A percentile compares a stretch with the other conserved stretches of the same genome.
Evolutionary conservation across 345 rosid genomes (phyloP).

Genomic region (Syzygium jambos): DNA sequence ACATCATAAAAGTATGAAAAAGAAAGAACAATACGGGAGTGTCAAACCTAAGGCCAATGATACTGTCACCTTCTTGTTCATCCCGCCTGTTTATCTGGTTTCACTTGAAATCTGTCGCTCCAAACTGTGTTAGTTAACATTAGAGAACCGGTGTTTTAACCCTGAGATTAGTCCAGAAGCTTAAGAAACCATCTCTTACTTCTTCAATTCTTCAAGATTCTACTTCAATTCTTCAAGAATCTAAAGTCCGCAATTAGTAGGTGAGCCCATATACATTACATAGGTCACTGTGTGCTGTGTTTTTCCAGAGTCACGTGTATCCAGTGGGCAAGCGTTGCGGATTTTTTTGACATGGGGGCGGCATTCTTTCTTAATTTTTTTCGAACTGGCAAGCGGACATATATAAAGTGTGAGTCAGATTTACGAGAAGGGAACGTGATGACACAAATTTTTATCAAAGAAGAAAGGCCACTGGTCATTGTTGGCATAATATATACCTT

Average conservation of each 20-base stretch:
- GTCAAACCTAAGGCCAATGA: background rate
- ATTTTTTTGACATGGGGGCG: background rate
- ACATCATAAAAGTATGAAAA: background rate
- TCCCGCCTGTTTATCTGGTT: background rate
- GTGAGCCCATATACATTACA: background rate
- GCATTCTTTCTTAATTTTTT: background rate
- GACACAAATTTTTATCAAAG: background rate
- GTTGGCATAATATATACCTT: background rate
- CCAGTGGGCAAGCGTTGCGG: background rate
- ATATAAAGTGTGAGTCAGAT: background rate
- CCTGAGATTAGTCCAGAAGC: background rate
- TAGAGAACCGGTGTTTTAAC: background rate
- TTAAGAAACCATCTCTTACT: background rate
- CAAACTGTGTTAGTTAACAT: background rate
- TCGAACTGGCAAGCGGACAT: background rate
- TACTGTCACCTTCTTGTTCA: background rate
- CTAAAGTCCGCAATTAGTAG: background rate
- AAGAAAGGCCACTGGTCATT: background rate
- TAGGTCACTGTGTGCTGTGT: background rate
- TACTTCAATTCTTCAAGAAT: no score
- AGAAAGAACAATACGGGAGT: background rate
- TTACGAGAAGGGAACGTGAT: background rate
- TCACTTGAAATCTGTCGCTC: background rate
- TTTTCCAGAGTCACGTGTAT: background rate
- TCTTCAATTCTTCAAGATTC: no score